Conservation (phyloP, 1,139 yeast genomes). For the Lodderomyces elongisporus region DNA sequence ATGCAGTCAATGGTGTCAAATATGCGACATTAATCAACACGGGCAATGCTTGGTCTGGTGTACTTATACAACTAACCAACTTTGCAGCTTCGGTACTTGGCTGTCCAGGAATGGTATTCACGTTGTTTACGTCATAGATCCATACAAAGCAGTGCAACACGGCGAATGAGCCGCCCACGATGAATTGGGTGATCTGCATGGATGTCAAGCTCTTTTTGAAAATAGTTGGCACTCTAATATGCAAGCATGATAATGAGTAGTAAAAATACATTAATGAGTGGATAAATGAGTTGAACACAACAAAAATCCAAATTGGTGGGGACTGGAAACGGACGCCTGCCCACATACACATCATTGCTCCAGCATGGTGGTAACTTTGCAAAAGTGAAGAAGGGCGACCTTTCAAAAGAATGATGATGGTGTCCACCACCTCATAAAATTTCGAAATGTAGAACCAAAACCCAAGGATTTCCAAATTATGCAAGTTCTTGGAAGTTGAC, state of each 20-base stretch:
- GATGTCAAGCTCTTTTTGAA: constrained; percentile 61
- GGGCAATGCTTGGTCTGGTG: constrained; percentile 62
- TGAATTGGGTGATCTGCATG: constrained; percentile 67
- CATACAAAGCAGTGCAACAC: constrained; percentile 57
- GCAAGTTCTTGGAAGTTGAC: constrained; percentile 17
- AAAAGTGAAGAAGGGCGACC: constrained; percentile 65
- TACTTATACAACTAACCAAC: constrained; percentile 50
- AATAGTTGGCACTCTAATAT: constrained; percentile 53
- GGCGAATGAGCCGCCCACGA: constrained; percentile 68
- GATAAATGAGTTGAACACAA: constrained; percentile 72
- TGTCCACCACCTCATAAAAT: constrained; percentile 70
- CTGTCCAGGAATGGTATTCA: constrained; percentile 5
- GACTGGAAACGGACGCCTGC: constrained; percentile 67
- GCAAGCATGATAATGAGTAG: constrained; percentile 59
- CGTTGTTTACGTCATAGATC: constrained; percentile 47
- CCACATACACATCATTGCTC: constrained; percentile 85
- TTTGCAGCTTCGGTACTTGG: constrained; percentile 14
- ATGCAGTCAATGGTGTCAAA: constrained; percentile 64
- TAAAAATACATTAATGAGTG: constrained; percentile 75
- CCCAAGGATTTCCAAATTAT: constrained; percentile 56
- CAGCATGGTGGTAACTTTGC: constrained; percentile 77
- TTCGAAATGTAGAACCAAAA: constrained; percentile 69
- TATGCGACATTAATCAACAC: constrained; percentile 59
- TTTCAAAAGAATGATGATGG: constrained; percentile 61
- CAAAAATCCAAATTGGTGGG: constrained; percentile 80